phyloP scores from a whole-genome alignment of 495 filamentous ascomycete species.

The Hyaloscypha variabilis region DNA sequence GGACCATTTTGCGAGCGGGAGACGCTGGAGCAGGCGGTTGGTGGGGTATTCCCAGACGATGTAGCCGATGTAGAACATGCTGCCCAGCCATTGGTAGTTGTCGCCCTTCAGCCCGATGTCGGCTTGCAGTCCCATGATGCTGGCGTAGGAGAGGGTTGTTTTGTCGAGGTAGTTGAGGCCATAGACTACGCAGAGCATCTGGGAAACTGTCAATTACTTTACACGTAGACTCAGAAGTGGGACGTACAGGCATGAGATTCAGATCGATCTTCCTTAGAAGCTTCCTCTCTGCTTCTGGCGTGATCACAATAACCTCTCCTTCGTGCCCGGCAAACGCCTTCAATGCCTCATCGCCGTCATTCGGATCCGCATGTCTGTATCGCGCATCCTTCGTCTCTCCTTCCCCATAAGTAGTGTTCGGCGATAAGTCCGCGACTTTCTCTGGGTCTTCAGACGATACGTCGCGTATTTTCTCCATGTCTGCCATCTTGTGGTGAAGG shows the following conservation, averaged over 20 bases:
- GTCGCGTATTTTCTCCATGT: slow-evolving; percentile 18
- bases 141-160: slow-evolving; percentile 65
- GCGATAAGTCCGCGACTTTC: slow-evolving; percentile 14
- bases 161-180: slow-evolving; percentile 69
- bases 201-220: background rate
- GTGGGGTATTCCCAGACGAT: slow-evolving; percentile 53
- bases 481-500: slow-evolving; percentile 17
- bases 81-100: slow-evolving; percentile 59
- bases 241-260: slow-evolving; percentile 60
- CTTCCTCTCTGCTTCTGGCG: slow-evolving; percentile 43
- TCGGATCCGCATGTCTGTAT: slow-evolving; percentile 26
- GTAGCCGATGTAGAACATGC: slow-evolving; percentile 42
- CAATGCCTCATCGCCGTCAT: slow-evolving; percentile 29
- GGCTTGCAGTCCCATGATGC: slow-evolving; percentile 61
- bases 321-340: slow-evolving; percentile 33
- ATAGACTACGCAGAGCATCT: slow-evolving; percentile 59
- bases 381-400: slow-evolving; percentile 18
- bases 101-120: slow-evolving; percentile 52
- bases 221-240: background rate
- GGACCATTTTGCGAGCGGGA: slow-evolving; percentile 49
- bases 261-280: slow-evolving; percentile 60
- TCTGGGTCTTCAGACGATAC: slow-evolving; percentile 20
- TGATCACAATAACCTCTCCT: slow-evolving; percentile 33
- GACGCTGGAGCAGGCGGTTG: slow-evolving; percentile 48
- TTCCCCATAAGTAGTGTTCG: slow-evolving; percentile 4